Conservation (phyloP, 2,329 filamentous ascomycete species). For the Stachybotrys chlorohalonatus region DNA sequence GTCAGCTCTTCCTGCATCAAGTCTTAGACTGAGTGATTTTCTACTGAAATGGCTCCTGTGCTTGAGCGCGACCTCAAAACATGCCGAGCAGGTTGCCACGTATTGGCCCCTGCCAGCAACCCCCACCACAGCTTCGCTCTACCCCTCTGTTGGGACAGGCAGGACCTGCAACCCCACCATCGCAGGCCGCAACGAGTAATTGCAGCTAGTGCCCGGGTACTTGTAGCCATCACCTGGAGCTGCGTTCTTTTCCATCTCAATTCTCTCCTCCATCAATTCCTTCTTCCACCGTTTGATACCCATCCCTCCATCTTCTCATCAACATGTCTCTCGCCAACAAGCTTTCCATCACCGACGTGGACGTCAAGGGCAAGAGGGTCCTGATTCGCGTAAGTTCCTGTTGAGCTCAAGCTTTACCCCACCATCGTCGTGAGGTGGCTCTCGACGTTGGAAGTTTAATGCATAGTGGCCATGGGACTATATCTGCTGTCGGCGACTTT, state of each 20-base stretch:
- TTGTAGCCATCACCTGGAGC: neutral
- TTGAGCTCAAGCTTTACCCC: constrained; percentile 13
- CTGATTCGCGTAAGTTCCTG: constrained; percentile 74
- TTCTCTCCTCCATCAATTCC: constrained; percentile 8
- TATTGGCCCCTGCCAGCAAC: too few relatives aligned
- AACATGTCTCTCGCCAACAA: constrained; percentile 98
- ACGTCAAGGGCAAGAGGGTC: constrained; percentile 97
- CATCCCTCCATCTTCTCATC: constrained; percentile 3
- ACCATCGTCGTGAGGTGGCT: constrained; percentile 7
- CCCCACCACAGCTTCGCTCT: too few relatives aligned
- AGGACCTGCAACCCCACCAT: too few relatives aligned
- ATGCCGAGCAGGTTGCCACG: too few relatives aligned
- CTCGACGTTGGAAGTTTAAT: neutral
- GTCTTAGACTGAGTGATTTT: neutral
- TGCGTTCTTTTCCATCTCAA: constrained; percentile 9
- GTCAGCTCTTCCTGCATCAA: neutral
- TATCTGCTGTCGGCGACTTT: neutral
- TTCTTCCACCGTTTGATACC: constrained; percentile 2
- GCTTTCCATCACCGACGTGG: constrained; percentile 91
- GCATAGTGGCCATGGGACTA: neutral
- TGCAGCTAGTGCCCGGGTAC: neutral
- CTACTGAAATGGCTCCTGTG: too few relatives aligned
- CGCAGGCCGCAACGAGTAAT: too few relatives aligned
- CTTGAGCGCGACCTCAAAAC: too few relatives aligned
- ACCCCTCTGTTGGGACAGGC: too few relatives aligned